Base-by-base conservation (phyloP, 2,329 filamentous ascomycete species). In the Fusarium sp. region DNA sequence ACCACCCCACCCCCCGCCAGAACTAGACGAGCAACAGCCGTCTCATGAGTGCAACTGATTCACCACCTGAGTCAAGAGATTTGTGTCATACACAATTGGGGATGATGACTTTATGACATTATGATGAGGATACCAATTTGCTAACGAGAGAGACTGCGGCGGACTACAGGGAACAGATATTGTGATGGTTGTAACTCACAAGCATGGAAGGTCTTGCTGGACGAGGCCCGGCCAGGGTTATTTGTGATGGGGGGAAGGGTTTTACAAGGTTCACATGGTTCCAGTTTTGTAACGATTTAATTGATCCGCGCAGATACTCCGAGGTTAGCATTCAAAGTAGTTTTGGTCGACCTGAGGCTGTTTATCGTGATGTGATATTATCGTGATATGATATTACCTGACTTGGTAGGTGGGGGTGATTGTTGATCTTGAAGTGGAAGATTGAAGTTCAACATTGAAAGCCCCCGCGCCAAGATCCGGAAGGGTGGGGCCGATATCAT, bases 401-500 rank as follows among this genome's bases (percentile, higher is more conserved):
- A 7, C 45, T 50, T 50, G 45, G 45, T 50, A 50, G 45, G 22
- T 37, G 31, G 34, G 52, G 20, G 11, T 29, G 27, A 29, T 22
- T 16, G 16, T 29, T 11, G 29, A 29, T 29, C 27, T 56, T 35
- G 10, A 22, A 35, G n/a, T 16, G 14, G 5, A 40, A 24, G 35
- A 20, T 50, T 58, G 18, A 38, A 27, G 14, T 37, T n/a, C 20
- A 38, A 14, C 27, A 29, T 29, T 29, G 8, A 6, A n/a, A 20
- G 52, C 52, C 58, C 58, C 52, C n/a, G 29, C 34, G 60, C 72
- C 62, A 59, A 69, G n/a, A 31, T 45, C 52, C 66, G 77, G 77
- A 34, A 71, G 11, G 16, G 74, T 76, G 77, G 76, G 73, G 72
- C 73, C 77, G 76, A 56, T 37, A 18, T 20, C 40, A 22, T 24